Evolutionary conservation across 306 rosid genomes (phyloP), one percentile per base, ranked within the genome.

Genomic region (Trichosanthes truncata): DNA sequence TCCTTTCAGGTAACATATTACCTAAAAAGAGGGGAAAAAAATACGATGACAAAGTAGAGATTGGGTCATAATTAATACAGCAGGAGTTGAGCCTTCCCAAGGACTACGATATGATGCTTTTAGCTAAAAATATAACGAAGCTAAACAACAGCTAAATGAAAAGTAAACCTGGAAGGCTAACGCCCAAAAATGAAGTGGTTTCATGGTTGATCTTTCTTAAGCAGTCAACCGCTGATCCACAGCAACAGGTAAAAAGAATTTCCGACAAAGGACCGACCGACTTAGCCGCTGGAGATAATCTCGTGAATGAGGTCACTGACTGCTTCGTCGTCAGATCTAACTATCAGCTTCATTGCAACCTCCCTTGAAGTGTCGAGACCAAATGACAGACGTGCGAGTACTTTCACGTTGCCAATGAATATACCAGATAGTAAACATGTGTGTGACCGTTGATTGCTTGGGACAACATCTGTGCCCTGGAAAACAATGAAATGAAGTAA

Each of bases 201-300:
- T 41, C 55, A 48, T 48, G 60, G 78, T 74, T 74, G 78, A 52
- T 48, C 62, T 74, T 74, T 48, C 61, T 74, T 74, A 74, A 49
- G 35, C 52, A 40, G 52, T 14, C 61, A 38, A 77, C 52, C 49
- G 57, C 68, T 77, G 40, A 77, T 57, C 56, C 53, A 78, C 56
- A 78, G 56, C 53, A 61, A 43, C 15, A 48, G 14, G 33, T 20
- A 14, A 11, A 49, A 5, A 38, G 55, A 66, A 21, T 74, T 18
- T 51, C 63, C 20, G 45, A 36, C 5, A 18, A 62, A 2, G 23
- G 56, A 29, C 69, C 1, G 21, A 40, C n/a, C 3, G 18, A 23
- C 77, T 91, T 95, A 95, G 83, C 99, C 99, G 82, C 99, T 87
- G 52, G 93, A 96, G 84, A 95, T 97, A 65, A 95, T 90, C 84